Evolutionary conservation across 2,329 filamentous ascomycete species (phyloP).

Genomic region (Exophiala phaeomuriformis): DNA sequence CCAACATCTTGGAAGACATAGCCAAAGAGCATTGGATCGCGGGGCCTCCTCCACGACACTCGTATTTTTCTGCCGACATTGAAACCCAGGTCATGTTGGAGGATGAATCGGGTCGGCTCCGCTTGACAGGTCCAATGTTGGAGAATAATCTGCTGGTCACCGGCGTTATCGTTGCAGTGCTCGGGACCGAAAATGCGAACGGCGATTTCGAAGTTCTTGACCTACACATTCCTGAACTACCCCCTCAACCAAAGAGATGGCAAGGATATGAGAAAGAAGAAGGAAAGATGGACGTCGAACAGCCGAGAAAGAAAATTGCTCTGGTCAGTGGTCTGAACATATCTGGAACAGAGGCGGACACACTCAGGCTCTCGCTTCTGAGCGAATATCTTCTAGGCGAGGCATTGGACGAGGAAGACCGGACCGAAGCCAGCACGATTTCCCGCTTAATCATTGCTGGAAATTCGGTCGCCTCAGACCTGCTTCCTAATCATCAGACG

Average conservation of each 20-base stretch:
- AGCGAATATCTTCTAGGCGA: constrained; percentile 86
- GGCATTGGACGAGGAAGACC: constrained; percentile 53
- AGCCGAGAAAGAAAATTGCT: constrained; percentile 61
- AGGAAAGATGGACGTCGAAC: constrained; percentile 28
- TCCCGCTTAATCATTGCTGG: constrained; percentile 84
- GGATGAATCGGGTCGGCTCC: constrained; percentile 85
- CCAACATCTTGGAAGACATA: constrained; percentile 90
- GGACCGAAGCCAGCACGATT: constrained; percentile 58
- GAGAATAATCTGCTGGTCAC: constrained; percentile 70
- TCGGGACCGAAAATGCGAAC: constrained; percentile 87
- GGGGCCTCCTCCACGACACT: constrained; percentile 66
- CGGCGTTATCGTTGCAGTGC: constrained; percentile 84
- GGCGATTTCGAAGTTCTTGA: constrained; percentile 92
- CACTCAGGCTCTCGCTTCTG: constrained; percentile 67
- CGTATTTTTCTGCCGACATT: constrained; percentile 60
- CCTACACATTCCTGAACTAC: constrained; percentile 77
- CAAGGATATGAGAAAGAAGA: constrained; percentile 50
- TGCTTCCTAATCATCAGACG: constrained; percentile 27
- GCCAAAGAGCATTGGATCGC: constrained; percentile 93
- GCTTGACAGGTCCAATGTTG: constrained; percentile 65
- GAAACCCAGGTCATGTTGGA: constrained; percentile 76
- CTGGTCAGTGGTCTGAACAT: constrained; percentile 85
- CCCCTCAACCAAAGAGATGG: constrained; percentile 76
- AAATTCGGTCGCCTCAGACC: constrained; percentile 52
- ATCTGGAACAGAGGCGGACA: constrained; percentile 66